phyloP scores from a whole-genome alignment of 306 rosid species.

The Cicer pinnatifidum region DNA sequence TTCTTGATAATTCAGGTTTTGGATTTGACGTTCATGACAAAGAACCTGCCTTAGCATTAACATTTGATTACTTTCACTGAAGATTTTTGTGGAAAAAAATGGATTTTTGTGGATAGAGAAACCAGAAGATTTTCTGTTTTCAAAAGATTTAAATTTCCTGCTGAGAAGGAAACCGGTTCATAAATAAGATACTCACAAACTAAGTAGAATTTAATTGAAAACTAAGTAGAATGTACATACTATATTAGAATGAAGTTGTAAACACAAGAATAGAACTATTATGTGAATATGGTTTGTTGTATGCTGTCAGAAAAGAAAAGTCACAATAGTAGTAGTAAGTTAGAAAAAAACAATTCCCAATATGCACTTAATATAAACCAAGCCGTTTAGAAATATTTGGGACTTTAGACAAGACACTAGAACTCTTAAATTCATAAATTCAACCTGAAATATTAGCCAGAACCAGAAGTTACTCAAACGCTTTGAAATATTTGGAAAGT shows the following conservation, averaged over 20 bases:
- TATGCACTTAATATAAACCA: background rate
- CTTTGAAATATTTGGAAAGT: background rate
- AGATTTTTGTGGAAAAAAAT: background rate
- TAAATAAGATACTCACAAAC: background rate
- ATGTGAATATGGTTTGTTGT: background rate
- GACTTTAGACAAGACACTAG: background rate
- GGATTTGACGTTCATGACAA: background rate
- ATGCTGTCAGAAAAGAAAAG: conserved; percentile 12
- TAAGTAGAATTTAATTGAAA: background rate
- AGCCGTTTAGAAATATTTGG: background rate
- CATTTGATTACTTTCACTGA: background rate
- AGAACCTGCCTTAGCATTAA: background rate
- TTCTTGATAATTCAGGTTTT: background rate
- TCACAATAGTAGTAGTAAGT: background rate
- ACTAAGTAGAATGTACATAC: background rate
- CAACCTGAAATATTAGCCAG: background rate
- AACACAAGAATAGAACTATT: background rate
- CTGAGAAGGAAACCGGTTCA: background rate
- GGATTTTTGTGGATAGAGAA: background rate
- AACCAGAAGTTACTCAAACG: background rate
- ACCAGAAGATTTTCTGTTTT: background rate
- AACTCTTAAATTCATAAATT: background rate
- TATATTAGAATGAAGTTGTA: background rate
- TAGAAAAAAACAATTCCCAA: background rate
- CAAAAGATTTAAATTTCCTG: background rate